A percentile compares a stretch with the other conserved stretches of the same genome.
Conservation (phyloP, 2,329 filamentous ascomycete genomes). For the Aspergillus costaricaensis region DNA sequence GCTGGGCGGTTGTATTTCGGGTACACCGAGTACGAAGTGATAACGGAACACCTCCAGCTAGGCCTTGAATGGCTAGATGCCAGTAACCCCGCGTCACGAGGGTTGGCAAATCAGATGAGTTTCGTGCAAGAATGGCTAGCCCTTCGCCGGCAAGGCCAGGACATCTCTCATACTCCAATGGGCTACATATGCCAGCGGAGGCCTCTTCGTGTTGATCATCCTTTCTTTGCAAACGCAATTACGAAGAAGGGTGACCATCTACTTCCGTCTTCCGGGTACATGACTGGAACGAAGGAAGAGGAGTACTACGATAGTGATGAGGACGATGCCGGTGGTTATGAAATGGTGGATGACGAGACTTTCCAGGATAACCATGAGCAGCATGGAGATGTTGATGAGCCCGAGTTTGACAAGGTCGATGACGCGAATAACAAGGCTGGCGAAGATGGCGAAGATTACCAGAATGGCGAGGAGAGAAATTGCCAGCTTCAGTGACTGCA, state of each 20-base stretch:
- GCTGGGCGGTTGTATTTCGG: conserved; percentile 60
- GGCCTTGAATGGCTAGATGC: not conserved
- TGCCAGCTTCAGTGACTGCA: too few species aligned
- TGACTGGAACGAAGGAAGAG: not conserved
- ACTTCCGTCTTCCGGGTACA: not conserved
- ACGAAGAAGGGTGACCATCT: not conserved
- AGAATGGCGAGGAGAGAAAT: not conserved
- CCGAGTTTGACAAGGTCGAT: not conserved
- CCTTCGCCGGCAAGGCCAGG: conserved; percentile 36
- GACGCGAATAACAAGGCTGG: not conserved
- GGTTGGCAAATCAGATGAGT: conserved; percentile 18
- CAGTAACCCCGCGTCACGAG: not conserved
- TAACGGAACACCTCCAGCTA: conserved; percentile 1
- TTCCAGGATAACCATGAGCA: not conserved
- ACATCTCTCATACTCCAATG: conserved; percentile 39
- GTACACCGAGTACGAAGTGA: conserved; percentile 25
- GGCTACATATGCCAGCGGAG: conserved; percentile 37
- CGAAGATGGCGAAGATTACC: not conserved
- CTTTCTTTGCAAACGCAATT: conserved; percentile 28
- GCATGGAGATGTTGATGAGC: not conserved
- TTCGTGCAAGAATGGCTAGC: conserved; percentile 41
- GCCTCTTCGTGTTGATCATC: conserved; percentile 27
- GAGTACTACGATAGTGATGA: conserved; percentile 14
- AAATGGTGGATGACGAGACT: accelerated
- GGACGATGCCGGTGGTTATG: not conserved